These are phyloP conservation scores for Ascocoryne sarcoides DNA, from an alignment of 2,329 filamentous ascomycete genomes.

Conservation along the genomic window DNA sequence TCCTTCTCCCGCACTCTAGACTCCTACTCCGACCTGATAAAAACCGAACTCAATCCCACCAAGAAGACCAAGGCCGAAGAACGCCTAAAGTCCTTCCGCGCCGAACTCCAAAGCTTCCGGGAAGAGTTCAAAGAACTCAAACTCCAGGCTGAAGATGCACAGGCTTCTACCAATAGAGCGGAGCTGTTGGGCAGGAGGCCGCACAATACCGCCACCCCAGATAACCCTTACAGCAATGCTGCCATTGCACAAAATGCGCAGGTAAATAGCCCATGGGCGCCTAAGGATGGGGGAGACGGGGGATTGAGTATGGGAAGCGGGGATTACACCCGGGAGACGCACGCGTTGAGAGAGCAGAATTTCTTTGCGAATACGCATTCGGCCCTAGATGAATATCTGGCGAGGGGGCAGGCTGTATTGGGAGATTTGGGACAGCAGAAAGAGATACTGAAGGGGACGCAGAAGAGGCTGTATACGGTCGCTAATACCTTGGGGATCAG, in stretches of 20 bases:
- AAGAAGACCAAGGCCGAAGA: constrained; percentile 90
- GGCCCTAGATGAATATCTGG: constrained; percentile 89
- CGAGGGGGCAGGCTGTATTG: constrained; percentile 80
- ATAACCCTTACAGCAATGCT: constrained; percentile 79
- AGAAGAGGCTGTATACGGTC: constrained; percentile 82
- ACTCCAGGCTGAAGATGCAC: constrained; percentile 64
- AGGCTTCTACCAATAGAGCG: constrained; percentile 55
- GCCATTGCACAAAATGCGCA: constrained; percentile 21
- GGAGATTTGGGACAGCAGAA: constrained; percentile 82
- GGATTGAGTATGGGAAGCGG: constrained; percentile 39
- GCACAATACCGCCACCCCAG: constrained; percentile 71
- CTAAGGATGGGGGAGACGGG: constrained; percentile 12
- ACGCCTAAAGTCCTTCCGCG: constrained; percentile 75
- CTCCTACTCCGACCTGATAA: constrained; percentile 78
- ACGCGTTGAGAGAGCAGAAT: constrained; percentile 80
- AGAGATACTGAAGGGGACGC: constrained; percentile 91
- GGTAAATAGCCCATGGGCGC: constrained; percentile 24
- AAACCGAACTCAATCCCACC: constrained; percentile 79
- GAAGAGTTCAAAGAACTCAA: constrained; percentile 70
- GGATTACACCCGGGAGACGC: constrained; percentile 66
- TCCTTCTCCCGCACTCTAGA: constrained; percentile 83
- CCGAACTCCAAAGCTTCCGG: constrained; percentile 73
- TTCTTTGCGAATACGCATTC: constrained; percentile 78
- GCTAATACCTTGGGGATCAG: constrained; percentile 90
- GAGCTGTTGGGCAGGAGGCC: constrained; percentile 82